These are phyloP conservation scores for Fonsecaea pedrosoi DNA, from an alignment of 2,329 filamentous ascomycete species.

Conservation along the genomic window DNA sequence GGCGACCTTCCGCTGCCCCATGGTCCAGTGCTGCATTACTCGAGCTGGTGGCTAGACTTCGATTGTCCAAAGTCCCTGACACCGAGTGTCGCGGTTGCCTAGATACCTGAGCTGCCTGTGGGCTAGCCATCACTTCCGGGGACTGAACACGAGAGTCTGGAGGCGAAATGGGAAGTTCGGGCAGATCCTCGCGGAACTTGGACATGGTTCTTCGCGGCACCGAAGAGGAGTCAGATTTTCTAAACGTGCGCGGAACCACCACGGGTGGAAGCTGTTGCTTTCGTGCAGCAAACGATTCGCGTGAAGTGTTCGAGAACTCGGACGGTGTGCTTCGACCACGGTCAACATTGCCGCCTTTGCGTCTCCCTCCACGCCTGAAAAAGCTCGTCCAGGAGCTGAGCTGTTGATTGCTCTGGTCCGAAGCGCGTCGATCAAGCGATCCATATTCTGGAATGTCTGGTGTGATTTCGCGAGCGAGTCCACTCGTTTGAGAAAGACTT, in stretches of 20 bases:
- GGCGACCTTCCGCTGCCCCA: conserved; percentile 15
- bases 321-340: conserved; percentile 63
- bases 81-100: conserved; percentile 32
- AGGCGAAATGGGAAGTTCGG: conserved; percentile 83
- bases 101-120: conserved; percentile 16
- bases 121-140: conserved; percentile 62
- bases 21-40: conserved; percentile 36
- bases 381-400: conserved; percentile 71
- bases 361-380: conserved; percentile 69
- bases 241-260: conserved; percentile 50
- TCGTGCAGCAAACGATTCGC: conserved; percentile 77
- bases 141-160: conserved; percentile 82
- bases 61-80: conserved; percentile 38
- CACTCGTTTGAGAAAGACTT: conserved; percentile 61
- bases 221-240: conserved; percentile 52
- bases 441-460: conserved; percentile 61
- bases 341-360: conserved; percentile 62
- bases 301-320: conserved; percentile 90
- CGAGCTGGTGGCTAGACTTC: conserved; percentile 42
- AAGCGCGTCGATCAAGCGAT: conserved; percentile 61
- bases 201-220: conserved; percentile 82
- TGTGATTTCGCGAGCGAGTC: conserved; percentile 58
- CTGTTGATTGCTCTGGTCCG: conserved; percentile 58
- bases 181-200: conserved; percentile 89
- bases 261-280: conserved; percentile 54